Evolutionary conservation across 202 grass and related monocot species (phyloP), one percentile per base, ranked within the genome.

Genomic region (Setaria viridis): DNA sequence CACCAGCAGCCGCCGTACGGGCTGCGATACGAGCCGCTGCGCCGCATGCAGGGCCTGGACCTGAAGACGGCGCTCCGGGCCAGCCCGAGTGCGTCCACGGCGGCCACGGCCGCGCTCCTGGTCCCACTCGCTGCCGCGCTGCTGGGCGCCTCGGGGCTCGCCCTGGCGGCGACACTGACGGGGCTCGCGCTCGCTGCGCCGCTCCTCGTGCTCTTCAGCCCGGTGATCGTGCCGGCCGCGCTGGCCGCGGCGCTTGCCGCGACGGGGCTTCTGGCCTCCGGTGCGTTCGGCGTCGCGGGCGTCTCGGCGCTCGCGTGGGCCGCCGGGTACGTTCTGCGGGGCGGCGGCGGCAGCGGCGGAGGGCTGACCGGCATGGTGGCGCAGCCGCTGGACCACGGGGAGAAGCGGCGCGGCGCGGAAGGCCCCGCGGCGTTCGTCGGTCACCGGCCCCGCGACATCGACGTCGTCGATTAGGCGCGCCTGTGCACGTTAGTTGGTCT

Each of bases 181-280:
- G 78, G 91, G 16, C 39, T 89, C 68, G 69, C 84, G 1, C 39
- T 95, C 11, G 20, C 75, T 2, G 19, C 79, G 11, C 91, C 91
- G 13, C 82, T 93, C 46, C 77, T 91, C 54, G n/a, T 97, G 37
- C 73, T 95, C n/a, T 91, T 88, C 89, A 97, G 94, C 81, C 91
- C 94, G 11, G 85, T 97, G 12, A 70, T 93, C 39, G 82, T 88
- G 3, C 83, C 91, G 1, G 87, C 85, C 7, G 94, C 70, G 11
- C 43, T 91, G 14, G 85, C 48, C 1, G 34, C 83, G 2, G 87
- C 30, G 67, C 85, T 92, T 35, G 77, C 90, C 4, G 64, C 55
- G 3, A 79, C 81, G 3, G 93, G 86, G 14, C 67, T 95, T 48
- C 56, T 70, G 17, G 72, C 90, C 14, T 67, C 89, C 1, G 94